phyloP scores from a whole-genome alignment of 129 eudicot species.

The Flaveria bidentis region DNA sequence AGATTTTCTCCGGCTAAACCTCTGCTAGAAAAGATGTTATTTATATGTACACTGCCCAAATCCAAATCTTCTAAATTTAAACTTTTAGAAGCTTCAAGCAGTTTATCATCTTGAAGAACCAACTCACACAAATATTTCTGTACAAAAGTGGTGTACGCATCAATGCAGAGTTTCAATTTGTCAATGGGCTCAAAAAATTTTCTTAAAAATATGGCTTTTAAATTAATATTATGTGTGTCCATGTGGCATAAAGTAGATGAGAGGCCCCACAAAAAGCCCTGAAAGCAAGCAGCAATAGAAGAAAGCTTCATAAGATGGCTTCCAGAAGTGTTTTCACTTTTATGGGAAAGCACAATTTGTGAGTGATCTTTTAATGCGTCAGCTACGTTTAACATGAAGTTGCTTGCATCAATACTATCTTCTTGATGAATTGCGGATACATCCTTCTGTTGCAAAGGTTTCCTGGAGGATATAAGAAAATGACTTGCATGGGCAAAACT shows the following conservation, averaged over 20 bases:
- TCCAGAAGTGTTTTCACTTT: conserved; percentile 31
- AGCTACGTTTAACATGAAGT: conserved; percentile 35
- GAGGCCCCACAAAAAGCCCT: conserved; percentile 78
- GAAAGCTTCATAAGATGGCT: conserved; percentile 46
- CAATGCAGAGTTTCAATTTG: conserved; percentile 46
- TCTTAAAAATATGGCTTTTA: conserved; percentile 39
- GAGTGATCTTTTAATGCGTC: conserved; percentile 50
- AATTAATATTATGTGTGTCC: conserved; percentile 30
- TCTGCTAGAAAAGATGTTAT: conserved; percentile 35
- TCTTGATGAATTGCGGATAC: conserved; percentile 22
- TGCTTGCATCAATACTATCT: conserved; percentile 34
- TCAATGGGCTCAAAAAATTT: conserved; percentile 41
- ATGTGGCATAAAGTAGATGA: conserved; percentile 51
- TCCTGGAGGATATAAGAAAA: conserved; percentile 31
- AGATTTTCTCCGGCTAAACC: conserved; percentile 61
- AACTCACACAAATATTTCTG: conserved; percentile 36
- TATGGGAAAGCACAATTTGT: conserved; percentile 18
- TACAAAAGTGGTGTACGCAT: conserved; percentile 43
- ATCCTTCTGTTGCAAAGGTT: conserved; percentile 26
- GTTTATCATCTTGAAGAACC: conserved; percentile 49
- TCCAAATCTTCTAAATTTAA: conserved; percentile 32
- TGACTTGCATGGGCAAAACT: conserved; percentile 48
- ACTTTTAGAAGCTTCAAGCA: conserved; percentile 24
- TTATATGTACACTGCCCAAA: conserved; percentile 27
- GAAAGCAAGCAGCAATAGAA: conserved; percentile 55